A percentile compares a stretch with the other conserved stretches of the same genome.
Evolutionary conservation across 768 basidiomycete genomes (phyloP).

Genomic region (Trametes cingulata): DNA sequence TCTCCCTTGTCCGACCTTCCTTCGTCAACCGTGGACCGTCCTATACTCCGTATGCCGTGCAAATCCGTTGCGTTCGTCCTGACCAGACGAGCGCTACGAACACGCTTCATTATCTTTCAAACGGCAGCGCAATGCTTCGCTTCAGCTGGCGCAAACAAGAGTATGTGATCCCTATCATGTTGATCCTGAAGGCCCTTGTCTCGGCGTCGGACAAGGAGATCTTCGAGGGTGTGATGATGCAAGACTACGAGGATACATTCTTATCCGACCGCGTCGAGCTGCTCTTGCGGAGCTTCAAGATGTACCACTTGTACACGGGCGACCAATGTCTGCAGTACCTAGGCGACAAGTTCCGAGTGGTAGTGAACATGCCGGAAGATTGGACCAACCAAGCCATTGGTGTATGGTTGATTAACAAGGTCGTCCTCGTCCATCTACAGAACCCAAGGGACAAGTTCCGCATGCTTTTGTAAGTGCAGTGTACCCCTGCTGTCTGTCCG

Average conservation of each 20-base stretch:
- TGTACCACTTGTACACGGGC: conserved; percentile 83
- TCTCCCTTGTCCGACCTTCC: conserved; percentile 86
- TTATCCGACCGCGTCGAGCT: conserved; percentile 96
- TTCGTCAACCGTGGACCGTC: conserved; percentile 92
- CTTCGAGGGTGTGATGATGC: conserved; percentile 95
- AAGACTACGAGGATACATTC: conserved; percentile 96
- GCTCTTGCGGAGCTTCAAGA: conserved; percentile 92
- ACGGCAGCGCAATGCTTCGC: conserved; percentile 94
- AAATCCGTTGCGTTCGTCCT: conserved; percentile 90
- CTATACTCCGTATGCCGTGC: conserved; percentile 92
- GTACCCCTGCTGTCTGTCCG: background rate
- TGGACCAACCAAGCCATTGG: conserved; percentile 86
- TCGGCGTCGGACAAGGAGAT: conserved; percentile 94
- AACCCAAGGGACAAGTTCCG: conserved; percentile 91
- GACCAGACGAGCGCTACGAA: conserved; percentile 96
- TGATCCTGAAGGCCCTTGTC: conserved; percentile 91
- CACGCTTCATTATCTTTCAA: conserved; percentile 95
- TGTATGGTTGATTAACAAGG: conserved; percentile 76
- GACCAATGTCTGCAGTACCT: conserved; percentile 93
- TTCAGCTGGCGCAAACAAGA: conserved; percentile 98
- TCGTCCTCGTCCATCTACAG: conserved; percentile 88
- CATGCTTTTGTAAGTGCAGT: conserved; percentile 76
- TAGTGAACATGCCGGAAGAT: conserved; percentile 89
- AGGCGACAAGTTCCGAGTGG: conserved; percentile 94
- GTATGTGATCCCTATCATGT: conserved; percentile 97